phyloP scores from a whole-genome alignment of 75 land plant species.

The Pseudotsuga menziesii region DNA sequence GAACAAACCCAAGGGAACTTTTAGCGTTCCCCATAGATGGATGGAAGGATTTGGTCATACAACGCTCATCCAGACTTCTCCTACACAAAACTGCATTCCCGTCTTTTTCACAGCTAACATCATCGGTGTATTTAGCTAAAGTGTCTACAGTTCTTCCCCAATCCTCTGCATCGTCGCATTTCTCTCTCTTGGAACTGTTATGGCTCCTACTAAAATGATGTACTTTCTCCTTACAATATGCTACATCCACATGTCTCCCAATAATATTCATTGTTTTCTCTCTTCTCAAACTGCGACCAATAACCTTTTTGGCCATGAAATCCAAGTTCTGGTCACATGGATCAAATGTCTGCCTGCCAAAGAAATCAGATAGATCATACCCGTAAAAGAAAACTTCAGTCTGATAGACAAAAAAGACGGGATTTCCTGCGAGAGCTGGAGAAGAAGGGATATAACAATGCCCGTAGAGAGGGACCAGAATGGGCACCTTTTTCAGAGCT shows the following conservation, averaged over 20 bases:
- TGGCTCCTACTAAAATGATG: background rate
- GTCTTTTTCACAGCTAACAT: background rate
- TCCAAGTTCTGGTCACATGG: background rate
- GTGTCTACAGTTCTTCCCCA: background rate
- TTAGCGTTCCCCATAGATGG: background rate
- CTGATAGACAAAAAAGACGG: conserved; percentile 44
- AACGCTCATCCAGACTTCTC: conserved; percentile 4
- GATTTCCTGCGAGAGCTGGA: conserved; percentile 55
- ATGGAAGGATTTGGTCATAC: background rate
- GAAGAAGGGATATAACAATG: conserved; percentile 47
- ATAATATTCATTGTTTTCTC: background rate
- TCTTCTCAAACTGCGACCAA: background rate
- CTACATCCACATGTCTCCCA: background rate
- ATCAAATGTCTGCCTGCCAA: conserved; percentile 34
- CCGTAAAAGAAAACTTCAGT: conserved; percentile 27
- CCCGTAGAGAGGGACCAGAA: conserved; percentile 42
- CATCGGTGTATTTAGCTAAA: background rate
- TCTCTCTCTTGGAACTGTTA: background rate
- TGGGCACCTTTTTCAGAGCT: conserved; percentile 52
- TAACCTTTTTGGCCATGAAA: background rate
- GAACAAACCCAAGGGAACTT: background rate
- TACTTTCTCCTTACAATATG: background rate
- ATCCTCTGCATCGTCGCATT: background rate
- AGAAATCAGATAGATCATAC: conserved; percentile 50
- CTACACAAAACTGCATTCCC: background rate